Percentiles rank a stretch among this genome's conserved stretches.
Conservation (phyloP, 2,329 filamentous ascomycete species). For the Metarhizium rileyi region DNA sequence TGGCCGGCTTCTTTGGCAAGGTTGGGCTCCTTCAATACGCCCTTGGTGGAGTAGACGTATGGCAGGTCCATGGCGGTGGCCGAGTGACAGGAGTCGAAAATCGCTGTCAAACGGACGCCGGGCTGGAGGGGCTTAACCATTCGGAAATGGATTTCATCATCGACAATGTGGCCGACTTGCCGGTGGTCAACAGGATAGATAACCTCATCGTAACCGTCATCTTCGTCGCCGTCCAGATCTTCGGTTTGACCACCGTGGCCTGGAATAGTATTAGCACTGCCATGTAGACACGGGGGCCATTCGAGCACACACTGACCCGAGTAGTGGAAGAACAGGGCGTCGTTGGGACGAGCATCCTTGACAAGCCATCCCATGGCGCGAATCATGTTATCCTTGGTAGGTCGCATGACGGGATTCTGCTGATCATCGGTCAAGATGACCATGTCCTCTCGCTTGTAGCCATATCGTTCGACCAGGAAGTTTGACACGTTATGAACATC, state of each 20-base stretch:
- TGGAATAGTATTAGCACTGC: constrained; percentile 18
- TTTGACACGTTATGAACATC: constrained; percentile 67
- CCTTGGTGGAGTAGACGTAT: constrained; percentile 73
- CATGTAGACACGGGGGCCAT: constrained; percentile 10
- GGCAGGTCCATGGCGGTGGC: constrained; percentile 69
- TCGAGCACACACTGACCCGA: constrained; percentile 39
- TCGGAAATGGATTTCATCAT: constrained; percentile 69
- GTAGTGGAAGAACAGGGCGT: constrained; percentile 70
- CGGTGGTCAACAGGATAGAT: constrained; percentile 71
- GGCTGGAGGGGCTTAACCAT: constrained; percentile 69
- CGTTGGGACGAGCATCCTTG: constrained; percentile 59
- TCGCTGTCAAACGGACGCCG: constrained; percentile 76
- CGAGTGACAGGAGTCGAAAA: constrained; percentile 75
- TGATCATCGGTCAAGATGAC: constrained; percentile 70
- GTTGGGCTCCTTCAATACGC: constrained; percentile 72
- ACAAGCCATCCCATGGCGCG: constrained; percentile 70
- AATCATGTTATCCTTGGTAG: constrained; percentile 67
- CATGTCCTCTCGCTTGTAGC: constrained; percentile 72
- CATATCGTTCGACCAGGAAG: constrained; percentile 58
- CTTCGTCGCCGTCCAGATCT: constrained; percentile 65
- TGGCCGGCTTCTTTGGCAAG: constrained; percentile 69
- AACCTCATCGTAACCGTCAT: constrained; percentile 68
- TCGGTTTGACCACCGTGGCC: constrained; percentile 69
- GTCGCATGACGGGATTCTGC: constrained; percentile 57
- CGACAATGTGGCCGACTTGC: constrained; percentile 60